A percentile compares a stretch with the other conserved stretches of the same genome.
phyloP scores from a whole-genome alignment of 2,329 filamentous ascomycete species.

The Aureobasidium melanogenum region DNA sequence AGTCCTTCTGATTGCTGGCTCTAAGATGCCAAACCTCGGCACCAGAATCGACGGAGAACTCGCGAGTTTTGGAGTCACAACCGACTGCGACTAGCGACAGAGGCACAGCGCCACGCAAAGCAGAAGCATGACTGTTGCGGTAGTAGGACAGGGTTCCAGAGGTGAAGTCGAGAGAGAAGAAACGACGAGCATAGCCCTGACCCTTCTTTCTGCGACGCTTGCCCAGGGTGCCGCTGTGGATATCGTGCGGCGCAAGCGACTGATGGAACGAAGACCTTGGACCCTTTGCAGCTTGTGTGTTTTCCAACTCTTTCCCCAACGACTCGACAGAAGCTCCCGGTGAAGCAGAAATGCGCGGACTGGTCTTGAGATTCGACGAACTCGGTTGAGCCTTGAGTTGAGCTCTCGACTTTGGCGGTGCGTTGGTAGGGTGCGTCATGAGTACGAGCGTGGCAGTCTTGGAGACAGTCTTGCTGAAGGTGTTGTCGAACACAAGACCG shows the following conservation, averaged over 20 bases:
- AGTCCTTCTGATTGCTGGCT: slow-evolving; percentile 74
- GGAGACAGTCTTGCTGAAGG: slow-evolving; percentile 88
- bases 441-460: slow-evolving; percentile 94
- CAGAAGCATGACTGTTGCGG: slow-evolving; percentile 85
- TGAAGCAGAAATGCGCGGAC: slow-evolving; percentile 32
- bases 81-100: slow-evolving; percentile 85
- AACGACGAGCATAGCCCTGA: slow-evolving; percentile 84
- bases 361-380: slow-evolving; percentile 30
- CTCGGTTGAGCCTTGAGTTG: slow-evolving; percentile 53
- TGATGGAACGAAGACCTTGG: not conserved
- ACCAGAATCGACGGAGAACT: slow-evolving; percentile 94
- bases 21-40: slow-evolving; percentile 94
- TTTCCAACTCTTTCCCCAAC: not conserved
- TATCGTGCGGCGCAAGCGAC: slow-evolving; percentile 36
- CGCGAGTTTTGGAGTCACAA: slow-evolving; percentile 75
- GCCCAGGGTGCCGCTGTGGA: slow-evolving; percentile 75
- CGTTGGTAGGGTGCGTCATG: slow-evolving; percentile 81
- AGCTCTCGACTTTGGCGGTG: slow-evolving; percentile 64
- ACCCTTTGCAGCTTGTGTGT: not conserved
- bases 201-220: slow-evolving; percentile 90
- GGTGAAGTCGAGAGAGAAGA: slow-evolving; percentile 92
- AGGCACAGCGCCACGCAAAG: slow-evolving; percentile 83
- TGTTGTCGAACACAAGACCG: slow-evolving; percentile 95
- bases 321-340: not conserved
- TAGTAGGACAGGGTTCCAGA: slow-evolving; percentile 96